A percentile compares a stretch with the other conserved stretches of the same genome.
Conservation (phyloP, 2,329 filamentous ascomycete genomes). For the Xylaria sp. region DNA sequence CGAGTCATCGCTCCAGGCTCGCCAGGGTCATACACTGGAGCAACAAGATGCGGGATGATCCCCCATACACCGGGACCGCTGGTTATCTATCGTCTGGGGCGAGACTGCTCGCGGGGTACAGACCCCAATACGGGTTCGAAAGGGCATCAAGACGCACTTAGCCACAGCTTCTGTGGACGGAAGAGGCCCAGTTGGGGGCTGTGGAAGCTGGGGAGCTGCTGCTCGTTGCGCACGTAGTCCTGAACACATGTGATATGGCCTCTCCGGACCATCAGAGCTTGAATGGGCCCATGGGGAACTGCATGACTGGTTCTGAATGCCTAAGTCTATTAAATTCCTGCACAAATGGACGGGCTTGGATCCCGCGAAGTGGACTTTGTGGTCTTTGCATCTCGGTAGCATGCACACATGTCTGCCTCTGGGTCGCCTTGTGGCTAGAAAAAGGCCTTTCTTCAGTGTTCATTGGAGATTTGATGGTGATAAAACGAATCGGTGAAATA, state of each 20-base stretch:
- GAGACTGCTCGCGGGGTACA: background rate
- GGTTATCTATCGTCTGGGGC: background rate
- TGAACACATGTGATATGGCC: background rate
- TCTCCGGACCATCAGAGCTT: background rate
- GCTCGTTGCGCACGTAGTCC: background rate
- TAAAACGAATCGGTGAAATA: slow-evolving; percentile 12
- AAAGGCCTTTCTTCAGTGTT: background rate
- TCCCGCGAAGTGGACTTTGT: background rate
- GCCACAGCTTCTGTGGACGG: slow-evolving; percentile 5
- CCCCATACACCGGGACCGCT: background rate
- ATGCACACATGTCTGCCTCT: slow-evolving; percentile 10
- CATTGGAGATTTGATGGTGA: slow-evolving; percentile 2
- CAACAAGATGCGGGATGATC: slow-evolving; percentile 2
- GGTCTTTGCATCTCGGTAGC: background rate
- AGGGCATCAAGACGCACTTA: background rate
- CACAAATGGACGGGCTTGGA: background rate
- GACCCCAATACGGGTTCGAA: background rate
- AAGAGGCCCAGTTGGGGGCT: slow-evolving; percentile 2
- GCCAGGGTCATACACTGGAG: background rate
- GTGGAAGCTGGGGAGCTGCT: background rate
- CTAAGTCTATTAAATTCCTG: background rate
- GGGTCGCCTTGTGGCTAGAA: slow-evolving; percentile 5
- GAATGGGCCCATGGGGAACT: background rate
- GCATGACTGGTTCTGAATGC: background rate
- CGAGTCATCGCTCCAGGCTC: background rate